Percentiles rank a stretch among this genome's conserved stretches.
phyloP scores from a whole-genome alignment of 352 stramenopile genomes.

The Phytophthora pseudosyringae region DNA sequence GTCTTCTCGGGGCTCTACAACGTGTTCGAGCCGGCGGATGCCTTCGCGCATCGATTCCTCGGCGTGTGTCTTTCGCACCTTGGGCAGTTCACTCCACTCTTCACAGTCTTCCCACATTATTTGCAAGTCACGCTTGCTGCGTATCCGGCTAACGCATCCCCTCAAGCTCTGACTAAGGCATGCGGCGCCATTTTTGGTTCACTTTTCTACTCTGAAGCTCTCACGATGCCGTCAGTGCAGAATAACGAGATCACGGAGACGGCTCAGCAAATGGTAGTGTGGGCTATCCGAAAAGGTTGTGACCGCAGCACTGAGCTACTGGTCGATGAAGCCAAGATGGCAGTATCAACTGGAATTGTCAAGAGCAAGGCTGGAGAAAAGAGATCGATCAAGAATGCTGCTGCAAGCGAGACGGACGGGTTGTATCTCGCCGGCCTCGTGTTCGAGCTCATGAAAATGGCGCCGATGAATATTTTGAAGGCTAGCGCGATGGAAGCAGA shows the following conservation, averaged over 20 bases:
- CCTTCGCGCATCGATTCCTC: conserved; percentile 60
- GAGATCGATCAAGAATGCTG: neutral
- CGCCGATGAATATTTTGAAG: conserved; percentile 50
- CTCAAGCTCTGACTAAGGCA: conserved; percentile 45
- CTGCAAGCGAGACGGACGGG: conserved; percentile 31
- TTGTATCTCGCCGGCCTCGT: conserved; percentile 62
- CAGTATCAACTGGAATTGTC: neutral
- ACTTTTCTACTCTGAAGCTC: conserved; percentile 49
- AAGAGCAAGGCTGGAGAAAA: conserved; percentile 4
- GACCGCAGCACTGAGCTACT: conserved; percentile 44
- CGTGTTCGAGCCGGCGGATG: conserved; percentile 54
- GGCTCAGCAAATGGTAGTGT: conserved; percentile 50
- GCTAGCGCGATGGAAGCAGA: conserved; percentile 51
- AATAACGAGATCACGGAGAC: conserved; percentile 15
- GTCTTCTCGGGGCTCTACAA: conserved; percentile 62
- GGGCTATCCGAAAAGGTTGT: conserved; percentile 56
- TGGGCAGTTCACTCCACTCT: conserved; percentile 50
- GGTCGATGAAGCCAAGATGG: conserved; percentile 18
- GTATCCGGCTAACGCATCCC: conserved; percentile 43
- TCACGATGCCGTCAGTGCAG: conserved; percentile 10
- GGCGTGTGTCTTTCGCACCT: conserved; percentile 56
- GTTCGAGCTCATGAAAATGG: conserved; percentile 72
- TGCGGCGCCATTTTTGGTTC: conserved; percentile 61
- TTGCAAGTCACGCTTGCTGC: conserved; percentile 52
- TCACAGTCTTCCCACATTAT: conserved; percentile 63